phyloP scores from a whole-genome alignment of 768 basidiomycete species.

The Lanmaoa pseudosensibilis region DNA sequence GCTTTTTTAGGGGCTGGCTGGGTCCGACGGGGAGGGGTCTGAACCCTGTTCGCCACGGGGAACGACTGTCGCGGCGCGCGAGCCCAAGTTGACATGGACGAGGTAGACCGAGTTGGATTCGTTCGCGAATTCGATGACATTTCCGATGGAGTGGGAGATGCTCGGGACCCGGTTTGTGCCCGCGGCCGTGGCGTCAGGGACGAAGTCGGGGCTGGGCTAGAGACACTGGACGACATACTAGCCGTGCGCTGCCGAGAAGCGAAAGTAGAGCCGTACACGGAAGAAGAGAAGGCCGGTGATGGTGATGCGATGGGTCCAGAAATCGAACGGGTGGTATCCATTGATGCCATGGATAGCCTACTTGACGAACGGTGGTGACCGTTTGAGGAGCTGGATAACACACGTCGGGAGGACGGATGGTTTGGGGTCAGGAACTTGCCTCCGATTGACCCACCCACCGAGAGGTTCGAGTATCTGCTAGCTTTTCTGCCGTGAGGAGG shows the following conservation, averaged over 20 bases:
- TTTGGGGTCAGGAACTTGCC: conserved; percentile 49
- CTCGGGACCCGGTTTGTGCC: conserved; percentile 44
- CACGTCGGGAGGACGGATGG: conserved; percentile 45
- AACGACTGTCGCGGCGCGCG: conserved; percentile 68
- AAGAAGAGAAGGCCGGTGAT: conserved; percentile 30
- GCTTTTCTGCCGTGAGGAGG: conserved; percentile 26
- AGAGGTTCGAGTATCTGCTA: conserved; percentile 32
- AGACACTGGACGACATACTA: conserved; percentile 53
- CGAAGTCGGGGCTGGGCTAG: conserved; percentile 34
- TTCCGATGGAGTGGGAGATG: conserved; percentile 67
- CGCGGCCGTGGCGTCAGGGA: conserved; percentile 38
- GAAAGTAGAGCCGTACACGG: conserved; percentile 64
- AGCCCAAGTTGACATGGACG: conserved; percentile 62
- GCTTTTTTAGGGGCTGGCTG: conserved; percentile 50
- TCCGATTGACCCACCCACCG: conserved; percentile 33
- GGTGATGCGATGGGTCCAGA: conserved; percentile 62
- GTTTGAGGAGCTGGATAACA: conserved; percentile 48
- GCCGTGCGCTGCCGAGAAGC: conserved; percentile 82
- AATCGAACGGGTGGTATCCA: conserved; percentile 58
- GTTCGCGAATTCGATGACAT: conserved; percentile 52
- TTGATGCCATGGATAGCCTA: conserved; percentile 47
- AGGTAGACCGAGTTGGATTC: conserved; percentile 40
- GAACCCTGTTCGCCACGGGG: conserved; percentile 41
- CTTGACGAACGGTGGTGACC: conserved; percentile 54
- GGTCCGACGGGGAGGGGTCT: conserved; percentile 49